phyloP scores from a whole-genome alignment of 176 grass and related monocot species.

The Eleusine coracana region DNA sequence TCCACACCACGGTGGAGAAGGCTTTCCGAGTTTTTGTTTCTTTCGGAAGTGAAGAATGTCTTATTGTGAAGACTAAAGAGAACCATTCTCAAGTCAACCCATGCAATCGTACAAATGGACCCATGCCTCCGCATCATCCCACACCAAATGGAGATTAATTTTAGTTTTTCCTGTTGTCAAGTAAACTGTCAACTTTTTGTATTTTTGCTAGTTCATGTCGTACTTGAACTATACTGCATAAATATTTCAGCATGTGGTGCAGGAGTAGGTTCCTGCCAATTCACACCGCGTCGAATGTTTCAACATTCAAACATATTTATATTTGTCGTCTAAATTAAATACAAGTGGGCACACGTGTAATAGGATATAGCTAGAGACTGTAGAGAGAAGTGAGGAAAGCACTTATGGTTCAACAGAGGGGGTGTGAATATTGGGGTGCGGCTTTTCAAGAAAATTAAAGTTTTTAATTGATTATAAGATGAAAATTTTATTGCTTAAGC shows the following conservation, averaged over 20 bases:
- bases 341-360: background rate
- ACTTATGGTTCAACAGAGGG: too few relatives aligned
- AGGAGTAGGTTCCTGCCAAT: background rate
- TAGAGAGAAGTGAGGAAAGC: too few relatives aligned
- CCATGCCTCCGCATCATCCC: background rate
- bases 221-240: background rate
- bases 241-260: background rate
- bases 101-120: background rate
- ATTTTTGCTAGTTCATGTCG: background rate
- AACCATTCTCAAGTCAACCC: background rate
- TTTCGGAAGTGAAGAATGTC: too few relatives aligned
- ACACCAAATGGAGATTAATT: background rate
- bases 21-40: background rate
- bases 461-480: too few relatives aligned
- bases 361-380: too few relatives aligned
- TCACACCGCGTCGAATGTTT: background rate
- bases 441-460: too few relatives aligned
- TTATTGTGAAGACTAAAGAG: background rate
- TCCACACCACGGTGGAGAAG: background rate
- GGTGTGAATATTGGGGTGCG: too few relatives aligned
- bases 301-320: background rate
- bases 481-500: too few relatives aligned
- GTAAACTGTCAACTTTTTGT: background rate
- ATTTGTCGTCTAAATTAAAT: background rate
- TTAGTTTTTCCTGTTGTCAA: background rate